Evolutionary conservation across 257 asterid genomes (phyloP).

Genomic region (Dorcoceras hygrometricum): DNA sequence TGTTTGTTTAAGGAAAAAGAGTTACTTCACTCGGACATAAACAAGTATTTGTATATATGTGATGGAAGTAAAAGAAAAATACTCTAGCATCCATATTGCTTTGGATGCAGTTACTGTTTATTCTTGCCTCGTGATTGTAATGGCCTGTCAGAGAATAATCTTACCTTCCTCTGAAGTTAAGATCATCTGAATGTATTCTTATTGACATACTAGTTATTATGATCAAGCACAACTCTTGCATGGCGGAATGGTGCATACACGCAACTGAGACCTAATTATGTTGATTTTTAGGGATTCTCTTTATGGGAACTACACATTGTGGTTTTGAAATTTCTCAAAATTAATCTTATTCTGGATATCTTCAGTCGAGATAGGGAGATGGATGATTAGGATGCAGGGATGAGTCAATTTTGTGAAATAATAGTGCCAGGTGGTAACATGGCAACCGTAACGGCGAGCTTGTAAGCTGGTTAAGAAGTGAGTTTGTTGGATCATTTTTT

Average conservation of each 20-base stretch:
- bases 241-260: not conserved
- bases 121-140: not conserved
- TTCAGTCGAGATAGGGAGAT: not conserved
- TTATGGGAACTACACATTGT: not conserved
- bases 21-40: not conserved
- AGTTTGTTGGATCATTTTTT: no score
- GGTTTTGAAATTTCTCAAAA: not conserved
- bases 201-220: not conserved
- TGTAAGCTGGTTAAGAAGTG: not conserved
- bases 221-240: not conserved
- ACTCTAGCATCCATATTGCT: not conserved
- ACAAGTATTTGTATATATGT: no score
- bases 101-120: not conserved
- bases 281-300: not conserved
- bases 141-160: not conserved
- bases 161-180: not conserved
- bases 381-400: not conserved
- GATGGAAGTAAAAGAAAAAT: not conserved
- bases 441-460: not conserved
- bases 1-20: not conserved
- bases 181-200: not conserved
- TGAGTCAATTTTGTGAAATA: not conserved
- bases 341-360: not conserved
- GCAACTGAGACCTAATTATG: not conserved
- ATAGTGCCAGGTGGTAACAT: not conserved